Evolutionary conservation across 225 moss, liverwort and hornwort species (phyloP).

Genomic region (Bryoerythrophyllum caledonicum): DNA sequence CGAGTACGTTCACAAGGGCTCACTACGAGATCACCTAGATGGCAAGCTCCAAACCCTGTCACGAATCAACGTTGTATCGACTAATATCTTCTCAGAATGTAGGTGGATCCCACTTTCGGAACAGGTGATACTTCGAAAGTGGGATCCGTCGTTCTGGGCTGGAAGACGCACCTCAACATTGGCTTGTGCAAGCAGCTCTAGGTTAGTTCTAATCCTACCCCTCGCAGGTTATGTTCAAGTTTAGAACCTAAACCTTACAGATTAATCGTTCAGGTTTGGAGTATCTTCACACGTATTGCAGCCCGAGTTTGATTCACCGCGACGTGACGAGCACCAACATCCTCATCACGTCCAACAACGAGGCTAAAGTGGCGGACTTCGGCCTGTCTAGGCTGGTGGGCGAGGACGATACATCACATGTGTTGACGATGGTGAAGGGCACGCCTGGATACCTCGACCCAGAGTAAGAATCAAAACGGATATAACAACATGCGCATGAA

Average conservation of each 20-base stretch:
- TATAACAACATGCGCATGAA: not conserved
- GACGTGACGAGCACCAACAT: constrained; percentile 19
- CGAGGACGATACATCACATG: not conserved
- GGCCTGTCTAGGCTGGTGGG: constrained; percentile 26
- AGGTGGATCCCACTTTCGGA: not conserved
- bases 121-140: not conserved
- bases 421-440: constrained; percentile 7
- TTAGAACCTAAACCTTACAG: too few relatives aligned
- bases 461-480: not conserved
- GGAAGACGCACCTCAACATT: constrained; percentile 21
- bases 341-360: constrained; percentile 12
- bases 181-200: constrained; percentile 14
- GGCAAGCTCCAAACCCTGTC: not conserved
- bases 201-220: not conserved
- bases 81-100: too few relatives aligned
- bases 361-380: constrained; percentile 29
- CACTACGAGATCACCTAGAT: constrained; percentile 19
- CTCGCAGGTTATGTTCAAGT: too few relatives aligned
- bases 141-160: not conserved
- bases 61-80: too few relatives aligned
- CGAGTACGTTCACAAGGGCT: constrained; percentile 21
- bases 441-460: constrained; percentile 5
- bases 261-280: not conserved
- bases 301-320: constrained; percentile 8
- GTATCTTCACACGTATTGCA: constrained; percentile 4